phyloP scores from a whole-genome alignment of 108 stramenopile species.

The Asterionellopsis glacialis region DNA sequence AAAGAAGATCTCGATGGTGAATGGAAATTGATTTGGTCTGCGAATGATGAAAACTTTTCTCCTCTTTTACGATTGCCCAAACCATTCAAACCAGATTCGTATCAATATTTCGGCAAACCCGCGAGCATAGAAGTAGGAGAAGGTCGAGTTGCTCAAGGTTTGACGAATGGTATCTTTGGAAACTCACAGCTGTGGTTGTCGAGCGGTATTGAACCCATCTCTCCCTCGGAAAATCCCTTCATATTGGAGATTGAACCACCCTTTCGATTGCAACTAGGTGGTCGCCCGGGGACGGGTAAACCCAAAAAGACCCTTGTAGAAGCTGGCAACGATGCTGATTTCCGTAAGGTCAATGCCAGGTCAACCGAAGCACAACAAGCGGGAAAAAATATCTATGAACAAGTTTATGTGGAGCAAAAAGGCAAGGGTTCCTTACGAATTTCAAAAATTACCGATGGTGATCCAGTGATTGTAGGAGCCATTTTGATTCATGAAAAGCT shows the following conservation, averaged over 20 bases:
- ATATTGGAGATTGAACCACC: slow-evolving; percentile 64
- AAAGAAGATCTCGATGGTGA: slow-evolving; percentile 35
- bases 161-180: slow-evolving; percentile 36
- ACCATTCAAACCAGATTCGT: slow-evolving; percentile 57
- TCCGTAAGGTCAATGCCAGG: slow-evolving; percentile 58
- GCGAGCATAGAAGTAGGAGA: slow-evolving; percentile 52
- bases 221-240: slow-evolving; percentile 23
- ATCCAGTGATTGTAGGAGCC: slow-evolving; percentile 75
- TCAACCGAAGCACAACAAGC: slow-evolving; percentile 49
- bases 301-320: slow-evolving; percentile 54
- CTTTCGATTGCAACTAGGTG: slow-evolving; percentile 63
- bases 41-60: slow-evolving; percentile 59
- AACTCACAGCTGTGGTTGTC: slow-evolving; percentile 36
- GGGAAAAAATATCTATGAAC: slow-evolving; percentile 59
- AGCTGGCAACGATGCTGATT: slow-evolving; percentile 65
- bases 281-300: slow-evolving; percentile 8
- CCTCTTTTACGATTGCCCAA: slow-evolving; percentile 56
- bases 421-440: slow-evolving; percentile 51
- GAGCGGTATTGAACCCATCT: slow-evolving; percentile 21
- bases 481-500: slow-evolving; percentile 64
- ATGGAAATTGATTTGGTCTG: slow-evolving; percentile 65
- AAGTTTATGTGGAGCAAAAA: slow-evolving; percentile 54
- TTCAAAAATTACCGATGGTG: slow-evolving; percentile 48
- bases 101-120: slow-evolving; percentile 52
- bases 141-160: slow-evolving; percentile 59